phyloP scores from a whole-genome alignment of 1,284 basidiomycete species.

The Rhodotorula sp. region DNA sequence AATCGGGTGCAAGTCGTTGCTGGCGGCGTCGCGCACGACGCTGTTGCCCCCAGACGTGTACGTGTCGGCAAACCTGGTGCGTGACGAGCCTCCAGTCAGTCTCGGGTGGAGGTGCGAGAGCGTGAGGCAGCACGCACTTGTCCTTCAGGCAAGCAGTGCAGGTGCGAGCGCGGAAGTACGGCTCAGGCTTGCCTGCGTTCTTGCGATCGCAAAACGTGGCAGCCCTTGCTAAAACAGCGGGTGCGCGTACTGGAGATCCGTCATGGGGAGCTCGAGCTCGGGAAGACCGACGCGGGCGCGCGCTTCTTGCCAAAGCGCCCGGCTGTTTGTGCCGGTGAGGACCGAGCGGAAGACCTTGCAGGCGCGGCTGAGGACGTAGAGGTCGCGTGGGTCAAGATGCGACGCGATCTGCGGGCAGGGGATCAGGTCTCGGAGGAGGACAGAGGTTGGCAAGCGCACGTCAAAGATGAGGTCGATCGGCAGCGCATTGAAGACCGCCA shows the following conservation, averaged over 20 bases:
- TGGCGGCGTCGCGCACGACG: not conserved
- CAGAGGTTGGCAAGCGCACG: not conserved
- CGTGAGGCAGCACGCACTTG: not conserved
- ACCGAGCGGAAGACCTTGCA: slow-evolving; percentile 15
- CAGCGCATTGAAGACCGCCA: slow-evolving; percentile 8
- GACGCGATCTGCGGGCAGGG: slow-evolving; percentile 16
- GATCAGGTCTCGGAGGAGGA: not conserved
- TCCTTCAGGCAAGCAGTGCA: slow-evolving; percentile 13
- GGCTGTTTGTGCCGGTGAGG: not conserved
- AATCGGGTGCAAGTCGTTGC: not conserved
- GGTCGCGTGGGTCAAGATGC: slow-evolving; percentile 13
- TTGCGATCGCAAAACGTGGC: slow-evolving; percentile 12
- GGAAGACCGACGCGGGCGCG: slow-evolving; percentile 11
- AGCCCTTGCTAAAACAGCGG: slow-evolving; percentile 18
- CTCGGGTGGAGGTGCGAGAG: too few relatives aligned
- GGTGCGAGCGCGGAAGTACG: slow-evolving; percentile 11
- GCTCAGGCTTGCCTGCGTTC: slow-evolving; percentile 24
- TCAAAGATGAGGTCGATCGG: slow-evolving; percentile 25
- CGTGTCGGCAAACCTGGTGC: not conserved
- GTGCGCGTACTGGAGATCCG: slow-evolving; percentile 16
- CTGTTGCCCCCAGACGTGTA: not conserved
- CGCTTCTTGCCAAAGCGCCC: slow-evolving; percentile 7
- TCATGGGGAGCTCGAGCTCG: slow-evolving; percentile 9
- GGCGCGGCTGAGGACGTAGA: slow-evolving; percentile 13
- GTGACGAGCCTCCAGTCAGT: not conserved